Conservation (phyloP, 106 monocot species). For the Allium cepa region DNA sequence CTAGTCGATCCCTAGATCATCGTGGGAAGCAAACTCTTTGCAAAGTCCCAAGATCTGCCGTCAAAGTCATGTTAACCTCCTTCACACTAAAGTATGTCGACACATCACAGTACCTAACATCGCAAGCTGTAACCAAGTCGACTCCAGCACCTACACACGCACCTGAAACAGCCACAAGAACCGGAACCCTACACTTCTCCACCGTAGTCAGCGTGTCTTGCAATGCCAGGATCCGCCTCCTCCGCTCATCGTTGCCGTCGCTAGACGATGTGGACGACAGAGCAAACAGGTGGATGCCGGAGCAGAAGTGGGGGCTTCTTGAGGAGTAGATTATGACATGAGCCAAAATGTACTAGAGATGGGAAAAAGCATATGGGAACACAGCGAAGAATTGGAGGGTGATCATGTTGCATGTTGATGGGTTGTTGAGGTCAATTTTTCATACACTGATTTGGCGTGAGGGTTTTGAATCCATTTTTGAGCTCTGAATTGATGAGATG, state of each 20-base stretch:
- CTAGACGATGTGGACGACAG: conserved; percentile 14
- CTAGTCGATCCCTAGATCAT: too few relatives aligned
- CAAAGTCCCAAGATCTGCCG: conserved; percentile 84
- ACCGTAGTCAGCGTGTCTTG: conserved; percentile 61
- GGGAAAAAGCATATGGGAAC: conserved; percentile 68
- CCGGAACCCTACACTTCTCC: conserved; percentile 82
- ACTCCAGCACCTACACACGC: conserved; percentile 87
- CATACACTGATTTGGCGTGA: conserved; percentile 33
- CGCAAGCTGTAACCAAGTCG: conserved; percentile 75
- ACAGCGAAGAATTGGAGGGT: conserved; percentile 60
- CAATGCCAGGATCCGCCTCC: conserved; percentile 47
- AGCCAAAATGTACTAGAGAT: conserved; percentile 48
- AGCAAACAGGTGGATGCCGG: conserved; percentile 67
- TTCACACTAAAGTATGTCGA: conserved; percentile 69
- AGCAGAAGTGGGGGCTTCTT: conserved; percentile 74
- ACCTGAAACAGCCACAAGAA: conserved; percentile 77
- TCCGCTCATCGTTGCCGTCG: conserved; percentile 30
- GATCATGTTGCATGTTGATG: conserved; percentile 70
- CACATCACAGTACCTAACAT: conserved; percentile 60
- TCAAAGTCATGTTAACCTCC: conserved; percentile 82
- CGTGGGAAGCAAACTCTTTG: too few relatives aligned
- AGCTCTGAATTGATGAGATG: conserved; percentile 32
- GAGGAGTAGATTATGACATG: conserved; percentile 53
- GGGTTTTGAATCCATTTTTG: conserved; percentile 44
- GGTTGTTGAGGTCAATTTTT: conserved; percentile 75